phyloP scores from a whole-genome alignment of 306 rosid species.

The Abrus precatorius region DNA sequence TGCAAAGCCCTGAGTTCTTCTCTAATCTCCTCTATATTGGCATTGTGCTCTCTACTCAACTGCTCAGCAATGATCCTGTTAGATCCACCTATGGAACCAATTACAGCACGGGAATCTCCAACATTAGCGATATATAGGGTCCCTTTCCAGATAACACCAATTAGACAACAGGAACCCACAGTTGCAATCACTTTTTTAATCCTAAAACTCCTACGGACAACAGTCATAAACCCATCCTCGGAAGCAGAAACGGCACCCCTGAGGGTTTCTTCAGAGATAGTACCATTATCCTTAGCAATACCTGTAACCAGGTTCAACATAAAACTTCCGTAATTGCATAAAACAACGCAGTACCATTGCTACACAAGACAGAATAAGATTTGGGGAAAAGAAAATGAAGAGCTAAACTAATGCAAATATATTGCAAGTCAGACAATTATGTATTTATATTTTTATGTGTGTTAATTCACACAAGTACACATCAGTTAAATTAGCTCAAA shows the following conservation, averaged over 20 bases:
- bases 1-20: slow-evolving; percentile 59
- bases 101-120: slow-evolving; percentile 78
- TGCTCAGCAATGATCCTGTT: slow-evolving; percentile 58
- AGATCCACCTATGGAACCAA: slow-evolving; percentile 58
- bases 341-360: slow-evolving; percentile 18
- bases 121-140: slow-evolving; percentile 65
- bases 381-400: background rate
- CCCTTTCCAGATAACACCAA: slow-evolving; percentile 70
- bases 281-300: slow-evolving; percentile 54
- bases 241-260: slow-evolving; percentile 58
- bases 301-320: slow-evolving; percentile 50
- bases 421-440: background rate
- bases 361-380: background rate
- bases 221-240: slow-evolving; percentile 62
- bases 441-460: background rate
- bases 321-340: slow-evolving; percentile 28
- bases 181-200: slow-evolving; percentile 57
- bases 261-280: slow-evolving; percentile 58
- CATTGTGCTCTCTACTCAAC: slow-evolving; percentile 70
- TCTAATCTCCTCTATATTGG: slow-evolving; percentile 61
- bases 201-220: slow-evolving; percentile 54
- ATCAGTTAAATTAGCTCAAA: background rate
- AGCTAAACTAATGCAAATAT: background rate
- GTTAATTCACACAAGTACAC: background rate
- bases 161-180: slow-evolving; percentile 74